Base-by-base conservation (phyloP, 768 basidiomycete species). In the Mycena rosella region DNA sequence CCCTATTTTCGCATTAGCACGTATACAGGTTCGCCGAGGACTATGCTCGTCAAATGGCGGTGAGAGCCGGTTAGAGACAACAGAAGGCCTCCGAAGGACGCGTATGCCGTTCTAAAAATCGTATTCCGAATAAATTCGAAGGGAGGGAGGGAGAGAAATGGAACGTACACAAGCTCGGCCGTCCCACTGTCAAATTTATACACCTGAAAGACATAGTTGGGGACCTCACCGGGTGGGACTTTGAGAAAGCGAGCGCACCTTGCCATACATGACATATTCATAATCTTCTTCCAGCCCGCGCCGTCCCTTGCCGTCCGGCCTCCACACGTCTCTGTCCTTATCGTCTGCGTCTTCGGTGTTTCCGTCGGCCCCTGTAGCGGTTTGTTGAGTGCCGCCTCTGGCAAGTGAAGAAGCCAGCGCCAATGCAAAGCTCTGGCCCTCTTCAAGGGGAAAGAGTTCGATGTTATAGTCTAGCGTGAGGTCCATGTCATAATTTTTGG, bases 201-300 rank as follows among this genome's bases (percentile, higher is more conserved):
- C 53, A 98, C 94, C 95, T 97, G 69, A 10, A 67, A 49, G 49
- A 55, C 24, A 65, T 59, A 5, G n/a, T 63, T 58, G 56, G 52
- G 36, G 57, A 34, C 27, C 42, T 26, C 24, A 44, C 22, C 13
- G 47, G 15, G 34, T 29, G 32, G 44, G 60, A 58, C 36, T 11
- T n/a, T n/a, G 55, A 61, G 24, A 10, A 47, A 38, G 34, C 42
- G 26, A 42, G 73, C 85, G 64, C 71, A 96, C 96, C 90, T 96
- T 99, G 34, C 97, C 97, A 78, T 95, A 96, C 96, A 98, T 98
- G 71, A 99, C 97, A 83, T 99, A 99, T 75, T 98, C 96, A 75
- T 96, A 99, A 71, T 99, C 96, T 65, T 96, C 93, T 70, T 98
- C 97, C 29, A 99, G 78, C 14, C 91, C 96, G 76, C 87, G 85